A percentile compares a stretch with the other conserved stretches of the same genome.
Evolutionary conservation across 305 asterid species (phyloP).

Genomic region (Fraxinus floribunda): DNA sequence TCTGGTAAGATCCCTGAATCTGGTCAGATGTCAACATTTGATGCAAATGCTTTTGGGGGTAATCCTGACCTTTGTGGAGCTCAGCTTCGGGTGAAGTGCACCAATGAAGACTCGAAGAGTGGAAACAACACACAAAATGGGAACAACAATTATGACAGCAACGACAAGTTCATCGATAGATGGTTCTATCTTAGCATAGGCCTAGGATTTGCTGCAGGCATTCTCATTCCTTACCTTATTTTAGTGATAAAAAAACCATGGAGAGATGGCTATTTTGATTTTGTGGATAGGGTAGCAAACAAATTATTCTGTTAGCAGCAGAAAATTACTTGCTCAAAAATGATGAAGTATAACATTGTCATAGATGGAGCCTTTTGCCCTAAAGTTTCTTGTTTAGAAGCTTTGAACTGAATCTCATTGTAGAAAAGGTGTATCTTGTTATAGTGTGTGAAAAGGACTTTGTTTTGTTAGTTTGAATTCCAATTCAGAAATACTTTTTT

Average conservation of each 20-base stretch:
- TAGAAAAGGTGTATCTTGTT: background rate
- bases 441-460: background rate
- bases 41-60: constrained; percentile 35
- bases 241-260: constrained; percentile 34
- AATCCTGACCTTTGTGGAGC: constrained; percentile 52
- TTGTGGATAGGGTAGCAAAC: constrained; percentile 29
- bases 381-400: background rate
- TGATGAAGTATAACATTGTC: background rate
- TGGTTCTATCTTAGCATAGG: constrained; percentile 55
- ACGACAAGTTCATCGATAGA: constrained; percentile 23
- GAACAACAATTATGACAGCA: constrained; percentile 4
- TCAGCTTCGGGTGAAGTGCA: constrained; percentile 35
- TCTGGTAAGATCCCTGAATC: constrained; percentile 47
- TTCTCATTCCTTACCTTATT: constrained; percentile 33
- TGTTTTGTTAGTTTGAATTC: background rate
- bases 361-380: background rate
- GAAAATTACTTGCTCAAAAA: background rate
- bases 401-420: background rate
- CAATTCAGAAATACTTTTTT: background rate
- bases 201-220: constrained; percentile 46
- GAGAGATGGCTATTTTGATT: constrained; percentile 38
- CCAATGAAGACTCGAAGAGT: constrained; percentile 26
- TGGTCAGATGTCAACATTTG: constrained; percentile 51
- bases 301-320: constrained; percentile 16
- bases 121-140: constrained; percentile 5